Evolutionary conservation across 148 eudicot genomes (phyloP), one percentile per base, ranked within the genome.

Genomic region (Rhododendron ferrugineum): DNA sequence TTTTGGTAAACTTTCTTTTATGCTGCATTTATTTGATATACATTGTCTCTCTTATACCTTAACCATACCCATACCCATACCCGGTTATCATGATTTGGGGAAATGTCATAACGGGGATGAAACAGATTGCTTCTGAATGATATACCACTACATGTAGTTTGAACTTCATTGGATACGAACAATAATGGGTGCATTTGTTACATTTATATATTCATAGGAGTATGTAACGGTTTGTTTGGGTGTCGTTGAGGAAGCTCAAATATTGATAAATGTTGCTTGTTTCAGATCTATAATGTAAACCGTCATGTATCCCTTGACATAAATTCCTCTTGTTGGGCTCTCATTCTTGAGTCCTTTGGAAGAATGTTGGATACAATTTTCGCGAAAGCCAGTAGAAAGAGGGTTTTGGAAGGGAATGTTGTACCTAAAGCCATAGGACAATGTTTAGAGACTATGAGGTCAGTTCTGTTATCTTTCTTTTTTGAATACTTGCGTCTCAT

Each of bases 361-460:
- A 90, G 87, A 86, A 80, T 94, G 84, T 82, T 88, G 36, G 88
- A 92, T 82, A 83, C 83, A 54, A 87, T 91, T 80, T 89, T 92
- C 84, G 86, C 87, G 84, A 88, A 74, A 88, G 88, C 78, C 82
- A 85, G 87, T 60, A 82, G 50, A 60, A 87, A 86, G 85, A 85
- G 86, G 18, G 49, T 23, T 28, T 34, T 75, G n/a, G 87, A 89
- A 40, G 92, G 86, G 84, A 85, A 90, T 88, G 89, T 81, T 81
- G 85, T 86, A 47, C 77, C 90, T 80, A 90, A 84, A 89, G 94
- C 95, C 85, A 82, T 90, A n/a, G 89, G 86, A 82, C 90, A 91
- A 56, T 95, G 96, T 86, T 88, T 95, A 79, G 98, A 95, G 86
- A 89, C 91, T 52, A 56, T 87, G 68, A 92, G 98, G 99, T 94